Evolutionary conservation across 768 basidiomycete species (phyloP).

Genomic region (Pulveroboletus sp.): DNA sequence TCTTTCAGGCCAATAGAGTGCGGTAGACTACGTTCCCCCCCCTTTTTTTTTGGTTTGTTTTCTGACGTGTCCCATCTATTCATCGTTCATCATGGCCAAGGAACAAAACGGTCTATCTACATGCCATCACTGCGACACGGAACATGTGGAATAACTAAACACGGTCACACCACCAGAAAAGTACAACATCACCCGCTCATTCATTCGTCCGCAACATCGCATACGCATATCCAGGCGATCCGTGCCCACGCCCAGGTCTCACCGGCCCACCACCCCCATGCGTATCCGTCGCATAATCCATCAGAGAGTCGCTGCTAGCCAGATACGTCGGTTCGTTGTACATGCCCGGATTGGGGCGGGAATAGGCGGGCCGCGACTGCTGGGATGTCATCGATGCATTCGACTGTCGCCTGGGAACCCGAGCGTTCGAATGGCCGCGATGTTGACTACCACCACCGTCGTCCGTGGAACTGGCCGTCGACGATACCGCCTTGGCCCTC

Average conservation of each 20-base stretch:
- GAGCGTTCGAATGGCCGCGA: background rate
- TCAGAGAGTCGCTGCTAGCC: conserved; percentile 24
- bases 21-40: background rate
- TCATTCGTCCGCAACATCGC: conserved; percentile 12
- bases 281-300: conserved; percentile 20
- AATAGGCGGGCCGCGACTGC: conserved; percentile 12
- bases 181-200: background rate
- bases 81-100: too few species aligned
- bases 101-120: background rate
- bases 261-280: conserved; percentile 21
- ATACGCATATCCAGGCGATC: conserved; percentile 21
- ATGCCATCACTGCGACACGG: conserved; percentile 3
- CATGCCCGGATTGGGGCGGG: conserved; percentile 17
- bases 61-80: too few species aligned
- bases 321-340: conserved; percentile 28
- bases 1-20: background rate
- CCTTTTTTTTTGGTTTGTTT: too few species aligned
- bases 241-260: conserved; percentile 15
- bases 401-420: conserved; percentile 19
- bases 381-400: conserved; percentile 22
- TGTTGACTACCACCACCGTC: background rate
- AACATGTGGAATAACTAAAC: conserved; percentile 8
- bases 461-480: conserved; percentile 8
- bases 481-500: conserved; percentile 10
- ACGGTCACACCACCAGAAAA: background rate